Evolutionary conservation across 2,329 filamentous ascomycete species (phyloP).

Genomic region (Exophiala bonariae): DNA sequence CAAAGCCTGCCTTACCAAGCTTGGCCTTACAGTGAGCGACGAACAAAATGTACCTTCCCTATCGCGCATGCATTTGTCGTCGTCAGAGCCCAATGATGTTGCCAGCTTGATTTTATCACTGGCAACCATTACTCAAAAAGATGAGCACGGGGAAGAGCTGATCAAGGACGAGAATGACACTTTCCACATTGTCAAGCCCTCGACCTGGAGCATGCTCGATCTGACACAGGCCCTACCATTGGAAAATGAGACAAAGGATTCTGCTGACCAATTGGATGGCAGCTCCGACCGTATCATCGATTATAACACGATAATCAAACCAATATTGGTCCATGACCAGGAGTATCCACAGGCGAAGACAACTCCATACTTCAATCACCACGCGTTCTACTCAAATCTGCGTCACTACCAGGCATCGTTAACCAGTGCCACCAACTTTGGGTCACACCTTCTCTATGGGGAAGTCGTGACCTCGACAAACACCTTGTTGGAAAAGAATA

Average conservation of each 20-base stretch:
- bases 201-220: conserved; percentile 58
- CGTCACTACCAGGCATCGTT: conserved; percentile 61
- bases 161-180: conserved; percentile 80
- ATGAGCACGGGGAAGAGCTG: conserved; percentile 66
- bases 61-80: conserved; percentile 79
- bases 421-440: conserved; percentile 59
- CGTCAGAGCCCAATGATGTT: conserved; percentile 64
- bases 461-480: conserved; percentile 94
- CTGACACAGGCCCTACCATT: conserved; percentile 55
- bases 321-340: conserved; percentile 70
- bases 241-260: conserved; percentile 31
- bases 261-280: conserved; percentile 33
- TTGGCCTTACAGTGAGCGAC: conserved; percentile 76
- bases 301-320: conserved; percentile 72
- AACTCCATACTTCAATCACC: conserved; percentile 85
- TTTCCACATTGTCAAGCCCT: conserved; percentile 73
- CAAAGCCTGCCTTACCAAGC: conserved; percentile 73
- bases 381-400: conserved; percentile 73
- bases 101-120: conserved; percentile 65
- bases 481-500: conserved; percentile 91
- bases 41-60: conserved; percentile 73
- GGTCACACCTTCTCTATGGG: conserved; percentile 77
- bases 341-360: conserved; percentile 67
- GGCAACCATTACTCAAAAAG: conserved; percentile 64
- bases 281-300: conserved; percentile 64